Percentiles rank a stretch among this genome's conserved stretches.
phyloP scores from a whole-genome alignment of 148 eudicot genomes.

The Cornus kousa region DNA sequence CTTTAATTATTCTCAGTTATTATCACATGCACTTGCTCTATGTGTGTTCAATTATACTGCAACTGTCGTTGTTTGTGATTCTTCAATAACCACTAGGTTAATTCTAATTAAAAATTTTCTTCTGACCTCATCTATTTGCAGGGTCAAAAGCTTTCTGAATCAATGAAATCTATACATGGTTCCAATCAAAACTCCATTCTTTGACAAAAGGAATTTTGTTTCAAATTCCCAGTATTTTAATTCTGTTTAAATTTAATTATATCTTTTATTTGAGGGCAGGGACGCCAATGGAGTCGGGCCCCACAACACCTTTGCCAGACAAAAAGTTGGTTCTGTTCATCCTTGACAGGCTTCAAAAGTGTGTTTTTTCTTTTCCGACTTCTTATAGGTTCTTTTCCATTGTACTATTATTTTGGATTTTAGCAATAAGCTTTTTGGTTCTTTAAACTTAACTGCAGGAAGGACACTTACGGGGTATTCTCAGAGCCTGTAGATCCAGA shows the following conservation, averaged over 20 bases:
- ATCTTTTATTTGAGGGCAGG: slow-evolving; percentile 50
- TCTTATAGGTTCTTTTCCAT: slow-evolving; percentile 14
- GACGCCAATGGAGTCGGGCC: slow-evolving; percentile 59
- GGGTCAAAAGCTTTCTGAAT: slow-evolving; percentile 67
- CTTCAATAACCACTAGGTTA: not conserved
- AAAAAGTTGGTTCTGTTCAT: slow-evolving; percentile 81
- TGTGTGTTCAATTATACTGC: slow-evolving; percentile 17
- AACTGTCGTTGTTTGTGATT: slow-evolving; percentile 1
- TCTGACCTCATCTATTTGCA: slow-evolving; percentile 33
- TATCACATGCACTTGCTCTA: slow-evolving; percentile 15
- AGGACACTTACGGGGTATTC: slow-evolving; percentile 83
- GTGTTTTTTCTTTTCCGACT: slow-evolving; percentile 27
- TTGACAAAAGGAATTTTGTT: slow-evolving; percentile 14
- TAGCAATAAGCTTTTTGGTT: slow-evolving; percentile 14
- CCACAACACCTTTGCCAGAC: slow-evolving; percentile 87
- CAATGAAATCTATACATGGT: slow-evolving; percentile 66
- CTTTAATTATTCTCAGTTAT: slow-evolving; percentile 23
- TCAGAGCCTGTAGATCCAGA: slow-evolving; percentile 88
- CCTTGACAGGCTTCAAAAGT: slow-evolving; percentile 97
- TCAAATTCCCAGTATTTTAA: slow-evolving; percentile 11
- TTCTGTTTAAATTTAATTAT: slow-evolving; percentile 3
- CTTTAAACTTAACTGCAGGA: slow-evolving; percentile 43
- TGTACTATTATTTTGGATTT: slow-evolving; percentile 12
- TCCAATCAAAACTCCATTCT: slow-evolving; percentile 24
- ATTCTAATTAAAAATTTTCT: not conserved